These are phyloP conservation scores for Ophiostoma sp. DNA, from an alignment of 2,329 filamentous ascomycete genomes.

Conservation along the genomic window DNA sequence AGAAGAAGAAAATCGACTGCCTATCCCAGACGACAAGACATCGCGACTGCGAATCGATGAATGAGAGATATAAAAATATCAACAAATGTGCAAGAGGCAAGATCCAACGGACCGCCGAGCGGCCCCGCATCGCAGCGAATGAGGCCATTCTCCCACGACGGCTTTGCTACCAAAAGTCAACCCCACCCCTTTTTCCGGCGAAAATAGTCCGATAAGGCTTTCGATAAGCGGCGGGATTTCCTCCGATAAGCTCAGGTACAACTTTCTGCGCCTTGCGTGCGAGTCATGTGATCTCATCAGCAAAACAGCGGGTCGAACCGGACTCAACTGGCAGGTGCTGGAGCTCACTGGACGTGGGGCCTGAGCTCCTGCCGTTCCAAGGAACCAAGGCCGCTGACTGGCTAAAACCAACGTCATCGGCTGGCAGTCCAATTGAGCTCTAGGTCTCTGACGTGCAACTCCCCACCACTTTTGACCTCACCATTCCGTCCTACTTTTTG, in stretches of 20 bases:
- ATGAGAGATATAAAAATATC: background rate
- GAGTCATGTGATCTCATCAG: background rate
- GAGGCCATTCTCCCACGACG: conserved; percentile 19
- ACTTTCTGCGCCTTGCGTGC: background rate
- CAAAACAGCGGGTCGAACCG: conserved; percentile 1
- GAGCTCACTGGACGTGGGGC: background rate
- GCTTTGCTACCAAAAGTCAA: background rate
- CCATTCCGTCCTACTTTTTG: background rate
- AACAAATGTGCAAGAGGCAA: background rate
- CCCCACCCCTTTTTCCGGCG: conserved; percentile 12
- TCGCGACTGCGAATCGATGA: background rate
- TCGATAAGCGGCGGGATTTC: conserved; percentile 13
- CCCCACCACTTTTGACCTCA: background rate
- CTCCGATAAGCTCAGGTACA: background rate
- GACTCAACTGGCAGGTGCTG: background rate
- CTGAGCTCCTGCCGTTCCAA: conserved; percentile 9
- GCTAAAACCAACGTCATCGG: conserved; percentile 14
- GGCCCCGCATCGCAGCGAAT: conserved; percentile 11
- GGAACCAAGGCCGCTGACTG: background rate
- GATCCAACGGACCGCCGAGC: background rate
- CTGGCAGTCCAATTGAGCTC: background rate
- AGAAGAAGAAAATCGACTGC: conserved; percentile 4
- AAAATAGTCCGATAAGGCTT: background rate
- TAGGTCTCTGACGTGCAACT: background rate
- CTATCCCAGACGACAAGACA: background rate